phyloP scores from a whole-genome alignment of 2,329 filamentous ascomycete species.

The Coniochaeta ligniaria region DNA sequence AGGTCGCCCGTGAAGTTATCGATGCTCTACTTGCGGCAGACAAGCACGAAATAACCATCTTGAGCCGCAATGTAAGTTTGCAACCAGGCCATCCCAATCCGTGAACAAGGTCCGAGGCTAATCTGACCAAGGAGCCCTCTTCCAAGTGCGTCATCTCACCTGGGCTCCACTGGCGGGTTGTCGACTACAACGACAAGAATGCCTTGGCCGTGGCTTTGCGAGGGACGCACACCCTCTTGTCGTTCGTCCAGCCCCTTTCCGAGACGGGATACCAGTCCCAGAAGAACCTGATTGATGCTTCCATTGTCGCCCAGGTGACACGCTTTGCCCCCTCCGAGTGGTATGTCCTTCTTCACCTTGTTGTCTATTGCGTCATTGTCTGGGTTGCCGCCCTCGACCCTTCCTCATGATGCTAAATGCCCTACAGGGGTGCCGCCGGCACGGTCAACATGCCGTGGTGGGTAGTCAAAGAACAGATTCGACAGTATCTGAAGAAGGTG shows the following conservation, averaged over 20 bases:
- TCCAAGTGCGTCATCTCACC: constrained; percentile 1
- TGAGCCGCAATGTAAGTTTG: not conserved
- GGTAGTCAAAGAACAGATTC: constrained; percentile 39
- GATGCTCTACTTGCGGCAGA: constrained; percentile 8
- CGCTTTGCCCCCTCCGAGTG: constrained; percentile 57
- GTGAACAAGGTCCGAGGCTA: no score
- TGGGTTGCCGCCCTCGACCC: no score
- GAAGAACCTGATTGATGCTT: constrained; percentile 50
- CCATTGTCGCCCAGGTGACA: constrained; percentile 50
- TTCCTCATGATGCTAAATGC: no score
- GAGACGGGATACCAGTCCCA: constrained; percentile 32
- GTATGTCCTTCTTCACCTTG: no score
- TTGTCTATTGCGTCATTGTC: no score
- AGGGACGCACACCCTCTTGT: constrained; percentile 45
- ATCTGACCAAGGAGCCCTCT: not conserved
- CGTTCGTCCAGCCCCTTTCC: constrained; percentile 33
- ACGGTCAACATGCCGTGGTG: constrained; percentile 37
- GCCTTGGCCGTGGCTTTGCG: constrained; percentile 28
- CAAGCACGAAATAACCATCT: constrained; percentile 7
- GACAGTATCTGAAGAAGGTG: constrained; percentile 40
- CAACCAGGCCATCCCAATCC: not conserved
- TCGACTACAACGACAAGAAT: constrained; percentile 34
- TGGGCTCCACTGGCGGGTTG: constrained; percentile 29
- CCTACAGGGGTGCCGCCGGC: no score
- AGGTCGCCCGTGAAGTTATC: constrained; percentile 7